A percentile compares a stretch with the other conserved stretches of the same genome.
Conservation (phyloP, 2,329 filamentous ascomycete species). For the Apiospora sp. region DNA sequence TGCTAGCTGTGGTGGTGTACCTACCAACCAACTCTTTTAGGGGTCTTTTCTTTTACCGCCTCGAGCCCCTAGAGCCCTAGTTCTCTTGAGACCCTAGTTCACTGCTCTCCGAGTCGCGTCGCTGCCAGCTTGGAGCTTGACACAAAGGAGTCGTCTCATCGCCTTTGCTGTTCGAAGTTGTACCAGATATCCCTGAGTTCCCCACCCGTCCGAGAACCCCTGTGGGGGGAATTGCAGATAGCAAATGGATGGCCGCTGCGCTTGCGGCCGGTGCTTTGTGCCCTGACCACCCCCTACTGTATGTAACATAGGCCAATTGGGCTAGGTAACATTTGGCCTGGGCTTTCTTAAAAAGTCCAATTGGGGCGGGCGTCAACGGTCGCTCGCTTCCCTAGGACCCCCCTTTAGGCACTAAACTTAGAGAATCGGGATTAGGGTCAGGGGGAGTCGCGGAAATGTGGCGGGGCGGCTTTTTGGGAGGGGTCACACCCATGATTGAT, state of each 20-base stretch:
- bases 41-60: neutral
- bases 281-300: neutral
- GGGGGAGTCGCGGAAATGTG: constrained; percentile 11
- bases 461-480: neutral
- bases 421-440: constrained; percentile 16
- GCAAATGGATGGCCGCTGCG: neutral
- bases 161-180: neutral
- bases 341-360: neutral
- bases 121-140: neutral
- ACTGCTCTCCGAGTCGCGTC: neutral
- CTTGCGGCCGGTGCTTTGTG: neutral
- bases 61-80: neutral
- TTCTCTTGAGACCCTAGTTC: neutral
- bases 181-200: constrained; percentile 17
- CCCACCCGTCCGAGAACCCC: constrained; percentile 9
- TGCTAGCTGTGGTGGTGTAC: neutral
- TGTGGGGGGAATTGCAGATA: neutral
- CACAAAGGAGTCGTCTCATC: constrained; percentile 17
- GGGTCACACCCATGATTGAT: neutral
- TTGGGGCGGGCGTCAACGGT: constrained; percentile 10
- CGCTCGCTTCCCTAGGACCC: neutral
- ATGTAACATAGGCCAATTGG: neutral
- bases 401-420: neutral
- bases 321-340: constrained; percentile 1
- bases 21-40: neutral